Evolutionary conservation across 148 eudicot species (phyloP).

Genomic region (Cornus suecica): DNA sequence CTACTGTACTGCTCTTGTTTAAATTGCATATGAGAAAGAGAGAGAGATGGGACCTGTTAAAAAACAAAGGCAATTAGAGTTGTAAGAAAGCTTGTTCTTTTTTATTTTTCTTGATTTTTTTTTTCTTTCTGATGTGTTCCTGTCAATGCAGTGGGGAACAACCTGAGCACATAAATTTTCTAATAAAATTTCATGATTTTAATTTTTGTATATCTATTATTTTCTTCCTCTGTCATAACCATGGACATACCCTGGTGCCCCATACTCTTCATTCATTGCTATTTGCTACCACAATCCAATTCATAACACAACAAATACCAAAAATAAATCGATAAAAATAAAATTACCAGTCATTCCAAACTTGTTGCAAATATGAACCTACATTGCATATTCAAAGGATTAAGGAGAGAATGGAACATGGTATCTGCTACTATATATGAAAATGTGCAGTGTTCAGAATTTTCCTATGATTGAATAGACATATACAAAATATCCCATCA

Average conservation of each 20-base stretch:
- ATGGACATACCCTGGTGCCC: neutral
- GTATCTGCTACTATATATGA: no score
- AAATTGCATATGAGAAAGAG: neutral
- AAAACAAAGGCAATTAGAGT: neutral
- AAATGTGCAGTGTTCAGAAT: no score
- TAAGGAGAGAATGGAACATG: no score
- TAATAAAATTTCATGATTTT: constrained; percentile 2
- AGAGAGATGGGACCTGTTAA: constrained; percentile 4
- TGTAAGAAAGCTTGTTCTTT: constrained; percentile 4
- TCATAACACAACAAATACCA: neutral
- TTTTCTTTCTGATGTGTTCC: constrained; percentile 25
- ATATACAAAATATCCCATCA: no score
- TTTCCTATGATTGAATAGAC: no score
- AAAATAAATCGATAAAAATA: no score
- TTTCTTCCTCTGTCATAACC: neutral
- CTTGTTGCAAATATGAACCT: no score
- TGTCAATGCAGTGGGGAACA: constrained; percentile 47
- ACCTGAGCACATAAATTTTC: constrained; percentile 30
- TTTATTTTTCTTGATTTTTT: constrained; percentile 10
- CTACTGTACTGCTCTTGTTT: neutral
- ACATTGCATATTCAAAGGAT: no score
- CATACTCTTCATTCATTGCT: neutral
- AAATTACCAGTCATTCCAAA: no score
- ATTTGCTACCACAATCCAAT: neutral
- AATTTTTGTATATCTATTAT: neutral